A percentile compares a stretch with the other conserved stretches of the same genome.
phyloP scores from a whole-genome alignment of 2,329 filamentous ascomycete genomes.

The Trichoderma lentiforme region DNA sequence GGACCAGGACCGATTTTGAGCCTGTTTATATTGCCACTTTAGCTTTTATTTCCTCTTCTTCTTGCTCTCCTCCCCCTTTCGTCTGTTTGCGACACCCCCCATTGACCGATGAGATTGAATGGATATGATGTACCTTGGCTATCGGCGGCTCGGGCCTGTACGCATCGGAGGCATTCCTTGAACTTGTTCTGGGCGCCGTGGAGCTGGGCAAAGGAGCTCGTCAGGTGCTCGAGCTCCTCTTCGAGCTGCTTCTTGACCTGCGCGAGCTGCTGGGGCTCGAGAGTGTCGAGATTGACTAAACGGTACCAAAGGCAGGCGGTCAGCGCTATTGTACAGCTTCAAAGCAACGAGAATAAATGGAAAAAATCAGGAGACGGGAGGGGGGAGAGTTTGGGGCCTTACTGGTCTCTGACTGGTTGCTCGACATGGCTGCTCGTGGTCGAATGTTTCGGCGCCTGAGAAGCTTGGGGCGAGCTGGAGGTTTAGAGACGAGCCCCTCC shows the following conservation, averaged over 20 bases:
- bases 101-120: background rate
- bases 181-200: conserved; percentile 90
- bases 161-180: conserved; percentile 78
- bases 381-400: background rate
- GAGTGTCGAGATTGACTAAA: conserved; percentile 65
- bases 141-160: conserved; percentile 47
- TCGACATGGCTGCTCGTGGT: conserved; percentile 30
- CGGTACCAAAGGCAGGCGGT: background rate
- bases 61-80: background rate
- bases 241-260: conserved; percentile 95
- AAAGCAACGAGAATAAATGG: background rate
- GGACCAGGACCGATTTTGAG: conserved; percentile 71
- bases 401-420: conserved; percentile 36
- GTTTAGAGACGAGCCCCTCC: conserved; percentile 25
- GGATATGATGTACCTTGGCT: conserved; percentile 28
- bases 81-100: background rate
- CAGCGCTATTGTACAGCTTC: background rate
- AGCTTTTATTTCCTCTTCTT: background rate
- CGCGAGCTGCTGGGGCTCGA: conserved; percentile 80
- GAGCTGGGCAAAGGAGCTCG: conserved; percentile 82
- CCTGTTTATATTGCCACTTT: conserved; percentile 20
- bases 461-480: conserved; percentile 7
- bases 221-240: conserved; percentile 92
- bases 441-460: background rate
- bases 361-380: background rate